Base-by-base conservation (phyloP, 2,329 filamentous ascomycete species). In the Hypoxylon sp. region DNA sequence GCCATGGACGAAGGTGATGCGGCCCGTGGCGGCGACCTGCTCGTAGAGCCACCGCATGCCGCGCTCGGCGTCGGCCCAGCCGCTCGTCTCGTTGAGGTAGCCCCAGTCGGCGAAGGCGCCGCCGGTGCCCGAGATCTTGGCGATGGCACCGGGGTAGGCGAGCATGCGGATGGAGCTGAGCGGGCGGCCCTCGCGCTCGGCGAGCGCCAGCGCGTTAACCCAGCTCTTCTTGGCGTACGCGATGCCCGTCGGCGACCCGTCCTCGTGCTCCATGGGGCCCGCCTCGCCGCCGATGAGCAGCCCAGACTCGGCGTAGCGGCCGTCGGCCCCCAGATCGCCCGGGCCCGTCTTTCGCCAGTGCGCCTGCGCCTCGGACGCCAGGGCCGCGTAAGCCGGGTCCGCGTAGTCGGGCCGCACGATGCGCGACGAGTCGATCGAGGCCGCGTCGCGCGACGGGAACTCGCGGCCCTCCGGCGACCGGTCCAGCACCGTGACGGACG, bases 31-130 rank as follows among this genome's bases (percentile, higher is more conserved):
- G 31, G 81, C 78, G 20, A 87, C 83, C 49, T 79, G 75, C 38
- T 78, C 70, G 55, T 84, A 81, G 13, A 90, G 72, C 80, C 84
- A 90, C 40, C 78, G 73, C 86, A 94, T 90, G 11, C 82, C 84
- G 41, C 81, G 83, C 60, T 87, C 88, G 0, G 91, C 91, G 70
- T 96, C 83, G 2, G 89, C 91, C 92, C 92, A 96, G 4, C 92
- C 92, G 33, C 87, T 89, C 23, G 81, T 79, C 49, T 81, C 80
- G 72, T 96, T 96, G 50, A 90, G 75, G 73, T 93, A 96, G 18
- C 88, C 91, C 80, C 80, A 86, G 61, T 80, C 81, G 11, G 86
- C 90, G 24, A 80, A 81, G 55, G 76, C 74, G 37, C 81, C 83
- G 6, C 79, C 77, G 0, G 79, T 83, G 9, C 78, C 77, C 24